A percentile compares a stretch with the other conserved stretches of the same genome.
phyloP scores from a whole-genome alignment of 495 filamentous ascomycete genomes.

The Filosporella fistucella region DNA sequence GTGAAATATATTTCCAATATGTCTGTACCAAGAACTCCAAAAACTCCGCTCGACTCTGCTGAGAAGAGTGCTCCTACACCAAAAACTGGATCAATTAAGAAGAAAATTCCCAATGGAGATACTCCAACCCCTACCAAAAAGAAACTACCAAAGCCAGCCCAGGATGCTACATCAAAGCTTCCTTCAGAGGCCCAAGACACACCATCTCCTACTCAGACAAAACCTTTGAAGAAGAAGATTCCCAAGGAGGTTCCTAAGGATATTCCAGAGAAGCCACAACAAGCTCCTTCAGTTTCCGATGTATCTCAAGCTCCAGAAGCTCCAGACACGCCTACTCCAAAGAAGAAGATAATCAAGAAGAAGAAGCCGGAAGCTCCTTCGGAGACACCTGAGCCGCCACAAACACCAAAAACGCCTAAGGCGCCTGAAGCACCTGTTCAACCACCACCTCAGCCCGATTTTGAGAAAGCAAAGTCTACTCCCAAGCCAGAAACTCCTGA shows the following conservation, averaged over 20 bases:
- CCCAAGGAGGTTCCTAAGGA: conserved; percentile 11
- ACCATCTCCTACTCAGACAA: neutral
- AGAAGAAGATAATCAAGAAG: conserved; percentile 14
- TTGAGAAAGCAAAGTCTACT: neutral
- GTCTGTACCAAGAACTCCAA: conserved; percentile 14
- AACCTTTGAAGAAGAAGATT: conserved; percentile 10
- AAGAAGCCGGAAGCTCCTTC: conserved; percentile 4
- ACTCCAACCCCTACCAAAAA: conserved; percentile 5
- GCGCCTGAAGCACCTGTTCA: neutral
- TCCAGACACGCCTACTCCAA: neutral
- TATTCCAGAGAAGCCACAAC: conserved; percentile 1
- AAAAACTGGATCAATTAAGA: conserved; percentile 13
- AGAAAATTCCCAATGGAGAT: conserved; percentile 4
- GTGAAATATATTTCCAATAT: conserved; percentile 5
- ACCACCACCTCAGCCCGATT: neutral
- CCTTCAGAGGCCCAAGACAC: neutral
- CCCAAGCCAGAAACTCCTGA: neutral
- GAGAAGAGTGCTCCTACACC: neutral
- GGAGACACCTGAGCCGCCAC: neutral
- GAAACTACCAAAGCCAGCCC: neutral
- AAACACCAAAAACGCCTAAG: neutral
- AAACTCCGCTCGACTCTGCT: neutral
- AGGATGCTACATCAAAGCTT: neutral
- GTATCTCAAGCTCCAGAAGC: conserved; percentile 1
- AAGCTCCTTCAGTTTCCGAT: conserved; percentile 3